A percentile compares a stretch with the other conserved stretches of the same genome.
Evolutionary conservation across 2,329 filamentous ascomycete genomes (phyloP).

Genomic region (Onygenales sp.): DNA sequence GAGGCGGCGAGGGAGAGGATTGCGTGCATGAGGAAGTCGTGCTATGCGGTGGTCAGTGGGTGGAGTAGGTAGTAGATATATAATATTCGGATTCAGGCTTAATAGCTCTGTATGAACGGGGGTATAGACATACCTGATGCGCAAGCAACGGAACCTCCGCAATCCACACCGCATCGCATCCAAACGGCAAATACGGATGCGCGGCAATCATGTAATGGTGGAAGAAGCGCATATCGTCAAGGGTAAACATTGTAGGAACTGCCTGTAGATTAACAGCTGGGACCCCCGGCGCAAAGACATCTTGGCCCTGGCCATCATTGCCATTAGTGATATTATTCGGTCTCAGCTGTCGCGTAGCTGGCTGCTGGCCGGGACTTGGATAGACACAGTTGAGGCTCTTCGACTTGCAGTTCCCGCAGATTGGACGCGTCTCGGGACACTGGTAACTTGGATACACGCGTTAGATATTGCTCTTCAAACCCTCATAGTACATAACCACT

Average conservation of each 20-base stretch:
- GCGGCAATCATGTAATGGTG: not conserved
- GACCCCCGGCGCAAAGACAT: not conserved
- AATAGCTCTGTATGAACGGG: too few relatives aligned
- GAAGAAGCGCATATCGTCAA: slow-evolving; percentile 1
- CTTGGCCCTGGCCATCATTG: not conserved
- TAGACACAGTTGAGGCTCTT: not conserved
- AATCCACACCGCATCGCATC: not conserved
- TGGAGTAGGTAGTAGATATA: not conserved
- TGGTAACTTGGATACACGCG: not conserved
- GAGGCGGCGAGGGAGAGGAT: not conserved
- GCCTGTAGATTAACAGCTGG: not conserved
- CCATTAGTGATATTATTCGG: not conserved
- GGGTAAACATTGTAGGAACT: not conserved
- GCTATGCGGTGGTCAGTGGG: not conserved
- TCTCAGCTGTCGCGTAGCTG: not conserved
- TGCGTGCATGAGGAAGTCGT: not conserved
- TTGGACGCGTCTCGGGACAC: not conserved
- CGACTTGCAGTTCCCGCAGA: not conserved
- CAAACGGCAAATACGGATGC: not conserved
- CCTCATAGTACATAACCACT: not conserved
- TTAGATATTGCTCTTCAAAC: not conserved
- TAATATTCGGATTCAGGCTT: not conserved
- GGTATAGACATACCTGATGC: not conserved
- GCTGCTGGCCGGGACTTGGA: not conserved
- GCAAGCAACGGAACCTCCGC: not conserved